phyloP scores from a whole-genome alignment of 208 protist species.

The Trypanosoma avium region DNA sequence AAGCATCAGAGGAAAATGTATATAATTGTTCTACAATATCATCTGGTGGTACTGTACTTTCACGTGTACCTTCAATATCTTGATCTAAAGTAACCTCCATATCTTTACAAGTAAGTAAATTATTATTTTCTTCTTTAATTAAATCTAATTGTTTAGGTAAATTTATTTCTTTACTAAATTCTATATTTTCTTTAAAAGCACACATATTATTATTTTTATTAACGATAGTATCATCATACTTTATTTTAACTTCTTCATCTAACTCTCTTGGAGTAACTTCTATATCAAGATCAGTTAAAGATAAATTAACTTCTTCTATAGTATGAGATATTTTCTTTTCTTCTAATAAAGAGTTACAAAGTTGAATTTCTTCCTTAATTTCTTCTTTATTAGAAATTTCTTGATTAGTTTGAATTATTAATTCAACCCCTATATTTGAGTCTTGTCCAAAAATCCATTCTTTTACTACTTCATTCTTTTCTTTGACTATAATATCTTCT shows the following conservation, averaged over 20 bases:
- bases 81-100: not conserved
- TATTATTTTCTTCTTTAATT: not conserved
- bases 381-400: not conserved
- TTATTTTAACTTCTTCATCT: too few relatives aligned
- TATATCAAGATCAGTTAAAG: too few relatives aligned
- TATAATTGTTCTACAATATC: not conserved
- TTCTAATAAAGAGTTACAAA: too few relatives aligned
- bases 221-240: too few relatives aligned
- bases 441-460: not conserved
- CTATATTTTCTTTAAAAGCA: too few relatives aligned
- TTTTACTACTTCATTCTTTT: not conserved
- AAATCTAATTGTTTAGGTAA: not conserved
- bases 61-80: not conserved
- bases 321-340: too few relatives aligned
- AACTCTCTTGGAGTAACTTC: too few relatives aligned
- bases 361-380: not conserved
- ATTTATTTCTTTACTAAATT: not conserved
- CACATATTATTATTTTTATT: too few relatives aligned
- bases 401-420: not conserved
- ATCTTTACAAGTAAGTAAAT: not conserved
- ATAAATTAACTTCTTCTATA: too few relatives aligned
- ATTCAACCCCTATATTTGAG: not conserved
- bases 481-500: not conserved
- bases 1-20: constrained; percentile 11
- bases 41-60: constrained; percentile 8